Evolutionary conservation across 768 basidiomycete genomes (phyloP), one percentile per base, ranked within the genome.

Genomic region (Rhizopogon sp.): DNA sequence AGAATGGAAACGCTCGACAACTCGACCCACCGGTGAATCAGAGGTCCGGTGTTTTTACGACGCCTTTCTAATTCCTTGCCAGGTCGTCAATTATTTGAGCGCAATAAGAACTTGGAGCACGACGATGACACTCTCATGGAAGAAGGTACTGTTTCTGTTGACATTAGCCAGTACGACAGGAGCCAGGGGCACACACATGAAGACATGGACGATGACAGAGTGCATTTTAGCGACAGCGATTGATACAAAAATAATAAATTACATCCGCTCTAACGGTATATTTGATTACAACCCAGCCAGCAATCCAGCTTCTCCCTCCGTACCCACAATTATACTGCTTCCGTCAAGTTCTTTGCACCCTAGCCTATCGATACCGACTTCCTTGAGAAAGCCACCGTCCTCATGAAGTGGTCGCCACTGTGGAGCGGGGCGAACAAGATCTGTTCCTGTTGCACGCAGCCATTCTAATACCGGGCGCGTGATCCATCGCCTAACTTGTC

Each of bases 81-180:
- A 96, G 96, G 96, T 28, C 85, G 93, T 22, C 93, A 97, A 72
- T 73, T 98, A 43, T 99, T 98, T 70, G 93, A 96, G 71, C 82
- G 83, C 39, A 85, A 92, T 66, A 81, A 75, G 54, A 81, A 82
- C 61, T 76, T 94, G 35, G 82, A 74, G 4, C 72, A 73, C 8
- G 86, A 90, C 45, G 96, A 98, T 53, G 90, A 90, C 59, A 78
- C 71, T 13, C 75, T 94, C 39, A 70, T 87, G 64, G 95, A 98
- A 68, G 96, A 94, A 66, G 94, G 84, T 25, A 81, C 84, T 0
- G 83, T 88, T 52, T 90, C 90, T 20, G 91, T 98, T 50, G 95
- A 98, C 68, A 70, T 91, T 64, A 90, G 85, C 60, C 88, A 94
- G 67, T 99, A 95, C 63, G 88, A 93, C 53, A 79, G 94, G 58